These are phyloP conservation scores for Solioccasus polychromus DNA, from an alignment of 768 basidiomycete genomes.

Conservation along the genomic window DNA sequence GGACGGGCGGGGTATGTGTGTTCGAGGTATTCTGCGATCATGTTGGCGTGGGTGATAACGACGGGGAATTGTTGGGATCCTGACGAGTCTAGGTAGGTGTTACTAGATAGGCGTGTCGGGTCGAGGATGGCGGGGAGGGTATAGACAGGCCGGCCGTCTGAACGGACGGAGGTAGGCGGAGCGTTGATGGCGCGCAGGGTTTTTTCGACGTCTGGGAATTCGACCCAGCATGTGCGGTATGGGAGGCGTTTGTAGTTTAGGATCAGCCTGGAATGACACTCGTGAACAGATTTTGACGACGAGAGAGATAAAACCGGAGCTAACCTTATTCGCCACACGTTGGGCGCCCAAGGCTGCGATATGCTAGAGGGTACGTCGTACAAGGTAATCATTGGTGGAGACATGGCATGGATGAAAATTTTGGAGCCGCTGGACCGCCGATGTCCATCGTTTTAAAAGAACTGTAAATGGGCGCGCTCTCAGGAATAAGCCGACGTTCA, in stretches of 20 bases:
- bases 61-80: conserved; percentile 41
- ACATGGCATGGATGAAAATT: conserved; percentile 26
- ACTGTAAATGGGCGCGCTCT: neutral
- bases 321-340: conserved; percentile 69
- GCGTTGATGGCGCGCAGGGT: conserved; percentile 59
- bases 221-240: conserved; percentile 69
- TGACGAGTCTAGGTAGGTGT: conserved; percentile 1
- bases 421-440: neutral
- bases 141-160: conserved; percentile 61
- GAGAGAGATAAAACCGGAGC: conserved; percentile 4
- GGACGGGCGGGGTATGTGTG: conserved; percentile 64
- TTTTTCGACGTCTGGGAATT: conserved; percentile 65
- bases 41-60: conserved; percentile 56
- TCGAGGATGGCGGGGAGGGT: conserved; percentile 70
- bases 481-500: conserved; percentile 1
- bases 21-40: conserved; percentile 74
- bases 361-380: conserved; percentile 64
- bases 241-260: conserved; percentile 75
- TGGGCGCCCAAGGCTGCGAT: conserved; percentile 73
- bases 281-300: neutral
- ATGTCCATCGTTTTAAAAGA: conserved; percentile 12
- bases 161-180: conserved; percentile 49
- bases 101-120: conserved; percentile 29
- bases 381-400: conserved; percentile 54
- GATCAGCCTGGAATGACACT: conserved; percentile 48